Conservation (phyloP, 192 early-diverging fungal genomes). For the Umbelopsis isabellina region DNA sequence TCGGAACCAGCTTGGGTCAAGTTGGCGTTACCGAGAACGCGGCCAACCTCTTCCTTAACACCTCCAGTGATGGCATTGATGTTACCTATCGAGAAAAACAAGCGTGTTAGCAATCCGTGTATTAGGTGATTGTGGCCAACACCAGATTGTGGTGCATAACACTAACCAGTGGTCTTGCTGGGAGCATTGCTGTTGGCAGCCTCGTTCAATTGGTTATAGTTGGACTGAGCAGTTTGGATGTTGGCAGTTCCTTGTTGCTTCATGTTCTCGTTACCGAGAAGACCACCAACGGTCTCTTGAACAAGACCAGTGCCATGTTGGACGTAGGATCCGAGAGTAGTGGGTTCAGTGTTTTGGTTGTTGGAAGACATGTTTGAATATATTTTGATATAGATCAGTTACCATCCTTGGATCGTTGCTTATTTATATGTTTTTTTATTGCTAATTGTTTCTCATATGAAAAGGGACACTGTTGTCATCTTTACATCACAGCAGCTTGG, state of each 20-base stretch:
- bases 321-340: conserved; percentile 25
- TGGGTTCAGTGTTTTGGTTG: conserved; percentile 17
- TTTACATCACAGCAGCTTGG: conserved; percentile 1
- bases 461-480: conserved; percentile 1
- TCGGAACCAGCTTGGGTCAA: conserved; percentile 20
- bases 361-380: conserved; percentile 22
- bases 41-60: conserved; percentile 25
- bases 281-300: conserved; percentile 44
- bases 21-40: conserved; percentile 21
- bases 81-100: neutral
- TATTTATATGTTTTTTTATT: conserved; percentile 1
- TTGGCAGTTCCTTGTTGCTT: conserved; percentile 38
- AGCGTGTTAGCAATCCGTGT: no score
- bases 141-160: neutral
- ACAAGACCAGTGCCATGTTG: conserved; percentile 40
- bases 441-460: neutral
- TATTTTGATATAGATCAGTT: neutral
- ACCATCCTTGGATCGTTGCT: neutral
- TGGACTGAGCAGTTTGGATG: conserved; percentile 30
- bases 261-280: conserved; percentile 40
- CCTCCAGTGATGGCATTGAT: conserved; percentile 5
- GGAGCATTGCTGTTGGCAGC: conserved; percentile 3
- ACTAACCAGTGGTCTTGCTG: conserved; percentile 6
- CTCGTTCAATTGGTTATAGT: neutral
- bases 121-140: no score